Evolutionary conservation across 768 basidiomycete species (phyloP).

Genomic region (Leccinum barrowsii): DNA sequence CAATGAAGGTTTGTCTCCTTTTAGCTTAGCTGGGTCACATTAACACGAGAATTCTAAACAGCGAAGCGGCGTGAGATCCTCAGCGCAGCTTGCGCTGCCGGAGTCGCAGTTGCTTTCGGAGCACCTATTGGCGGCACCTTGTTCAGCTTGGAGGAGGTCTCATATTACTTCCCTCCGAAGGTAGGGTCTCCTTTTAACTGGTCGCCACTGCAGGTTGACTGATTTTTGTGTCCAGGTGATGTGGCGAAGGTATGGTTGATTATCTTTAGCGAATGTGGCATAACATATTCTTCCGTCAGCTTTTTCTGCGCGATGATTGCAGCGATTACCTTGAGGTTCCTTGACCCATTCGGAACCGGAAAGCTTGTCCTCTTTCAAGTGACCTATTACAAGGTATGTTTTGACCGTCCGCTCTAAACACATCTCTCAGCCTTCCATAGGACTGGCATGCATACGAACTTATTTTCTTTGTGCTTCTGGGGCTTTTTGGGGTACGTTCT

Average conservation of each 20-base stretch:
- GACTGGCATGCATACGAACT: constrained; percentile 95
- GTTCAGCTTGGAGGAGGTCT: constrained; percentile 93
- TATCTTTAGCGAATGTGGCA: neutral
- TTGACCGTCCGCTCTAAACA: neutral
- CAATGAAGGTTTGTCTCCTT: constrained; percentile 71
- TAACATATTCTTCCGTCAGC: constrained; percentile 40
- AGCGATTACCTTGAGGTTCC: constrained; percentile 86
- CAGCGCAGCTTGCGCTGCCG: constrained; percentile 94
- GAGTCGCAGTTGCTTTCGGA: constrained; percentile 96
- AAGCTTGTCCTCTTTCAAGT: constrained; percentile 93
- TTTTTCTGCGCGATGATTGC: constrained; percentile 99
- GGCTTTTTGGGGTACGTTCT: constrained; percentile 76
- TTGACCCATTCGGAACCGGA: constrained; percentile 94
- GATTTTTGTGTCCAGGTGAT: constrained; percentile 53
- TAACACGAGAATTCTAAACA: constrained; percentile 26
- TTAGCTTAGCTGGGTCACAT: neutral
- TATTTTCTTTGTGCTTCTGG: constrained; percentile 78
- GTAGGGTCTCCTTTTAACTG: constrained; percentile 31
- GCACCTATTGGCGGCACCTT: constrained; percentile 93
- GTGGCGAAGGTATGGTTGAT: constrained; percentile 77
- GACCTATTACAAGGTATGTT: constrained; percentile 72
- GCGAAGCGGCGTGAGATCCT: constrained; percentile 93
- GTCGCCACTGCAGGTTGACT: neutral
- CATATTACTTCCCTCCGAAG: constrained; percentile 96
- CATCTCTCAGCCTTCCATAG: constrained; percentile 34